Evolutionary conservation across 495 filamentous ascomycete genomes (phyloP).

Genomic region (Penicillium steckii): DNA sequence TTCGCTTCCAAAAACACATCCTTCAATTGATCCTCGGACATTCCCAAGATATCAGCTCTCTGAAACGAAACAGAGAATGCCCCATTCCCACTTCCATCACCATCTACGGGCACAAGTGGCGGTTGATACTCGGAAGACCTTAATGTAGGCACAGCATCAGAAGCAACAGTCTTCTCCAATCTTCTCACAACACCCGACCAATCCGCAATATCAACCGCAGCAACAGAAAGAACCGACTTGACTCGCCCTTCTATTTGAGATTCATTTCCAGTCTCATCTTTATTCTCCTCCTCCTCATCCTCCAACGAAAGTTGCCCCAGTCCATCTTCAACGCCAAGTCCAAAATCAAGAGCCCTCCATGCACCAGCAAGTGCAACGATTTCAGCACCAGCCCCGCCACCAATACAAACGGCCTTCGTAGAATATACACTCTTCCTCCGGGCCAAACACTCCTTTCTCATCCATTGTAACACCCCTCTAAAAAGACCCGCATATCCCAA

Average conservation of each 20-base stretch:
- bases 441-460: slow-evolving; percentile 19
- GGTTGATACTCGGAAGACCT: slow-evolving; percentile 38
- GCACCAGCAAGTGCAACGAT: slow-evolving; percentile 70
- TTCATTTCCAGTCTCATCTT: neutral
- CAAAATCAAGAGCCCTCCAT: slow-evolving; percentile 42
- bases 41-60: slow-evolving; percentile 61
- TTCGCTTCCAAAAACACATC: slow-evolving; percentile 30
- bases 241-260: neutral
- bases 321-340: slow-evolving; percentile 3
- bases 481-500: slow-evolving; percentile 76
- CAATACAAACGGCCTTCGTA: slow-evolving; percentile 65
- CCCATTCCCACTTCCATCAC: slow-evolving; percentile 35
- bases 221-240: no score
- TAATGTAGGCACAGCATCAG: slow-evolving; percentile 27
- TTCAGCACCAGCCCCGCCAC: slow-evolving; percentile 86
- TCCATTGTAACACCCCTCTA: slow-evolving; percentile 31
- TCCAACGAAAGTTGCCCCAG: slow-evolving; percentile 22
- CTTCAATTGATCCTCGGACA: slow-evolving; percentile 40
- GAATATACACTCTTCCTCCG: neutral
- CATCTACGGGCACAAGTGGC: slow-evolving; percentile 50
- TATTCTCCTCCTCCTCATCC: slow-evolving; percentile 5
- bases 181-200: slow-evolving; percentile 63
- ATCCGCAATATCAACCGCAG: slow-evolving; percentile 73
- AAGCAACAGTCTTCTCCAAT: slow-evolving; percentile 46
- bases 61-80: slow-evolving; percentile 50